phyloP scores from a whole-genome alignment of 2,329 filamentous ascomycete species.

The Alternaria hordeiaustralica region DNA sequence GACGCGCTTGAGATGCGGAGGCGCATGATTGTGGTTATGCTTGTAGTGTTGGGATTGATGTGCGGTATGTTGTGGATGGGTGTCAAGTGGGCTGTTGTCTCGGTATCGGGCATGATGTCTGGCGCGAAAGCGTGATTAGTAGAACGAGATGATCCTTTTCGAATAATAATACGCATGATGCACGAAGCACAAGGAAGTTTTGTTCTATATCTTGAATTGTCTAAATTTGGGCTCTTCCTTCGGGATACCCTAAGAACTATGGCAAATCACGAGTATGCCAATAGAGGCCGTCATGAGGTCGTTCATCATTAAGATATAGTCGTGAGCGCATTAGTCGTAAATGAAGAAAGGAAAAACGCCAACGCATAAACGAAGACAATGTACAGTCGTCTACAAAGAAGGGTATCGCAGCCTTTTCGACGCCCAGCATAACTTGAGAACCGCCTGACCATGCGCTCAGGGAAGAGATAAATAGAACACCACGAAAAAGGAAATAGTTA shows the following conservation, averaged over 20 bases:
- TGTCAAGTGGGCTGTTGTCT: conserved; percentile 27
- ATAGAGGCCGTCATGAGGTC: not conserved
- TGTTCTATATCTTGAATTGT: not conserved
- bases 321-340: not conserved
- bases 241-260: not conserved
- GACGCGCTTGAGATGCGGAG: conserved; percentile 69
- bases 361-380: not conserved
- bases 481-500: not conserved
- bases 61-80: conserved; percentile 25
- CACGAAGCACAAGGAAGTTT: not conserved
- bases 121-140: not conserved
- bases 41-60: conserved; percentile 34
- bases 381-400: not conserved
- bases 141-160: not conserved
- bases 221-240: not conserved
- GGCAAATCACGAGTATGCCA: not conserved
- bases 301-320: not conserved
- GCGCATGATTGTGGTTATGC: conserved; percentile 60
- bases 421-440: not conserved
- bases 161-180: not conserved
- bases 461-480: not conserved
- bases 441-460: not conserved
- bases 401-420: conserved; percentile 7
- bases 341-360: not conserved
- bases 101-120: not conserved